Evolutionary conservation across 371 early-diverging fungal genomes (phyloP), one percentile per base, ranked within the genome.

Genomic region (Apophysomyces trapeziformis): DNA sequence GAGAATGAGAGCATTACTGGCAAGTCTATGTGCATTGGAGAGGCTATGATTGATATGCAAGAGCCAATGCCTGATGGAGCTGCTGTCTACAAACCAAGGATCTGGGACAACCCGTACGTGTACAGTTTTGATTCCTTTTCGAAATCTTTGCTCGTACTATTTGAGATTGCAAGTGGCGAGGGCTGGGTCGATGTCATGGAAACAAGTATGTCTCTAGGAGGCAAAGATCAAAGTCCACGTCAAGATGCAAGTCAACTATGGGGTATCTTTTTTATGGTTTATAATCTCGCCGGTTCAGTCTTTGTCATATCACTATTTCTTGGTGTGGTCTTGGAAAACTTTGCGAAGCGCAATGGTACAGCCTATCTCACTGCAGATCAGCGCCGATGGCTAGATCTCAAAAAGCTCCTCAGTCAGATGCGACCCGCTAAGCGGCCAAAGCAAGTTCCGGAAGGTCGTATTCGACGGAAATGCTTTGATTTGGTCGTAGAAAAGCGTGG

Each of bases 81-180:
- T 5, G 60, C 71, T 5, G 60, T 87, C 4, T 78, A 76, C 46
- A 73, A 70, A 63, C 92, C 92, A 0, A 84, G 90, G 36, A 79
- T 83, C 1, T 91, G 92, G 92, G 47, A 62, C 8, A 89, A 90
- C 56, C 90, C 89, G 0, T 77, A 81, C 36, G 85, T 79, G 0
- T 90, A 87, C 70, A 90, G 87, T 59, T 91, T 91, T 77, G 87
- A 90, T 67, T 82, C 83, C 14, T 89, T 91, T 72, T 77, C 83
- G 59, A 67, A 73, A 0, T 85, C 87, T 0, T 71, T 90, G 43
- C 62, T 88, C 60, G 84, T 89, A 39, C 70, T 91, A 1, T 84
- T 91, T 50, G 89, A 89, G 64, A 87, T 88, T 72, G 77, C 85
- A 1, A 89, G 89, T 26, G 89, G 89, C 47, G 92, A 91, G 69